Base-by-base conservation (phyloP, 2,329 filamentous ascomycete species). In the Diatrype stigma region DNA sequence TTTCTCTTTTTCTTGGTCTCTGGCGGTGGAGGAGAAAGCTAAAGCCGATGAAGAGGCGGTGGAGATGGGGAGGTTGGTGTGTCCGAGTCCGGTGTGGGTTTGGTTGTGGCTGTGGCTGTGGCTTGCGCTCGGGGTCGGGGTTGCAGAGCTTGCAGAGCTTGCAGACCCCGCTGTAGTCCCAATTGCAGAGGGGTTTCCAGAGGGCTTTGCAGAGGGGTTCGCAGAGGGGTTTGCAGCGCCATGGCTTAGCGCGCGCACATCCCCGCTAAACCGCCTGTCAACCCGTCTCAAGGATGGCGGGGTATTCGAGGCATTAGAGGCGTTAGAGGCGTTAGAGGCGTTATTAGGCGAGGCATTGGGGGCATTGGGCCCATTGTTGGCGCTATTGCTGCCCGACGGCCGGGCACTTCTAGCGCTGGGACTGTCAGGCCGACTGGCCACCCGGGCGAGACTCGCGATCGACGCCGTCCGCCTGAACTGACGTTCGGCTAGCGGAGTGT, bases 231-330 rank as follows among this genome's bases (percentile, higher is more conserved):
- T n/a, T n/a, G n/a, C n/a, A n/a, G n/a, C 10, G 26, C 10, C 10
- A 30, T 81, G 81, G 71, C 82, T 82, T 60, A 82, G 81, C 60
- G 81, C 81, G 72, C 87, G 76, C 62, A 95, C 77, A 77, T 95
- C 89, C 70, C 87, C 86, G 78, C 88, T 92, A 69, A 85, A 73
- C 66, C 79, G 79, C 66, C 72, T 78, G 67, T 86, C 84, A 56
- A 81, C 79, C 56, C 89, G 82, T 63, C 90, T 60, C 22, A 63
- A 81, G 7, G 87, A 84, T 56, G 86, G 87, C n/a, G n/a, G n/a
- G n/a, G n/a, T n/a, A n/a, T n/a, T n/a, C n/a, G n/a, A n/a, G n/a
- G n/a, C n/a, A n/a, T n/a, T n/a, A n/a, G n/a, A n/a, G n/a, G n/a
- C n/a, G n/a, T n/a, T n/a, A n/a, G n/a, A n/a, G n/a, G n/a, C n/a